Evolutionary conservation across 2,329 filamentous ascomycete species (phyloP).

Genomic region (Aspergillus flavus): DNA sequence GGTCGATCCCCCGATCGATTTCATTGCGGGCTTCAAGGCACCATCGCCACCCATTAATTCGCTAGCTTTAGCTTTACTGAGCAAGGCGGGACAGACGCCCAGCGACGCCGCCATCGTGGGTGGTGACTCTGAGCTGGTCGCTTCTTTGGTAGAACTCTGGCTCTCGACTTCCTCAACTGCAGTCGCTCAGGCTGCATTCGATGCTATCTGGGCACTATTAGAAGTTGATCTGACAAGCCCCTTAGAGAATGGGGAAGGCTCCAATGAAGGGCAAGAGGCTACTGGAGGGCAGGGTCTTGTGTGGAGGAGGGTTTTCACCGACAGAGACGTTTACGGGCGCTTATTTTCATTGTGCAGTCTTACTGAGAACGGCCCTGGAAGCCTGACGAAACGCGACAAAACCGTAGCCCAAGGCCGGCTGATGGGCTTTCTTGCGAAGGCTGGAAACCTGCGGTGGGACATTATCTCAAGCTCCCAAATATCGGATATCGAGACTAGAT

Average conservation of each 20-base stretch:
- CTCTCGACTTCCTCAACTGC: slow-evolving; percentile 58
- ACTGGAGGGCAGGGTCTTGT: slow-evolving; percentile 54
- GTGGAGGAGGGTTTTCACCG: slow-evolving; percentile 65
- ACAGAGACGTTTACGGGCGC: slow-evolving; percentile 59
- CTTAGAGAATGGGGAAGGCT: slow-evolving; percentile 29
- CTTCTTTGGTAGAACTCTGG: slow-evolving; percentile 60
- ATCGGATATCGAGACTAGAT: slow-evolving; percentile 53
- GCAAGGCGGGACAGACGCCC: slow-evolving; percentile 55
- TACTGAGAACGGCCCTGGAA: slow-evolving; percentile 36
- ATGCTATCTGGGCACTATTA: slow-evolving; percentile 56
- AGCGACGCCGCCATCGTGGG: slow-evolving; percentile 62
- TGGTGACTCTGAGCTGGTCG: slow-evolving; percentile 57
- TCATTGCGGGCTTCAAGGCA: slow-evolving; percentile 56
- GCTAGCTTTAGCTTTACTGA: slow-evolving; percentile 58
- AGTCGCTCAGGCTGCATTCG: slow-evolving; percentile 56
- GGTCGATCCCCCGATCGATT: slow-evolving; percentile 53
- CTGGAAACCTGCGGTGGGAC: slow-evolving; percentile 58
- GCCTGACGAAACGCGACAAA: slow-evolving; percentile 54
- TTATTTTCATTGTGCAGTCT: slow-evolving; percentile 60
- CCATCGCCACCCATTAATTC: slow-evolving; percentile 58
- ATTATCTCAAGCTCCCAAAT: slow-evolving; percentile 55
- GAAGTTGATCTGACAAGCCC: slow-evolving; percentile 49
- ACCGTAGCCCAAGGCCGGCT: slow-evolving; percentile 64
- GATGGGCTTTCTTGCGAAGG: slow-evolving; percentile 59
- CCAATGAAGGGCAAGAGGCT: slow-evolving; percentile 21